Conservation (phyloP, 2,329 filamentous ascomycete species). For the Aspergillus ochraceus region DNA sequence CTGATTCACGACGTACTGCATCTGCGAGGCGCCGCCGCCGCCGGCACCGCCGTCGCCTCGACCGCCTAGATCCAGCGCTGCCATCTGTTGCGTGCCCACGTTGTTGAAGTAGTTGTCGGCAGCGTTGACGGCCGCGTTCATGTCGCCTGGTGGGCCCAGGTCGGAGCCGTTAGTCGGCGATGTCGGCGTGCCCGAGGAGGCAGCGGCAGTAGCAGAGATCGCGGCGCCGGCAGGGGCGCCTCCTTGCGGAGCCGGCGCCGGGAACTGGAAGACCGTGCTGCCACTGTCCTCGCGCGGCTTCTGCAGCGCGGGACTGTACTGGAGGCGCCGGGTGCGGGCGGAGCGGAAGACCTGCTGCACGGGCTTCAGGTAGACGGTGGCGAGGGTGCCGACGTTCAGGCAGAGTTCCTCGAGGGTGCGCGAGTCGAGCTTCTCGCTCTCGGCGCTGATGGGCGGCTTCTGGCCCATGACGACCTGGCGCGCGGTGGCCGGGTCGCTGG, state of each 20-base stretch:
- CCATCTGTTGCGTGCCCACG: conserved; percentile 72
- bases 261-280: conserved; percentile 30
- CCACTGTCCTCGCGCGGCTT: conserved; percentile 54
- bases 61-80: conserved; percentile 66
- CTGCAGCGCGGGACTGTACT: conserved; percentile 84
- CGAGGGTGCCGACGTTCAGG: conserved; percentile 90
- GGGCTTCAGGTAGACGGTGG: conserved; percentile 96
- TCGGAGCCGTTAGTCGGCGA: conserved; percentile 27
- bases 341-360: conserved; percentile 95
- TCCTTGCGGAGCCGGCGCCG: conserved; percentile 29
- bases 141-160: conserved; percentile 46
- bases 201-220: conserved; percentile 33
- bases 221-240: conserved; percentile 25
- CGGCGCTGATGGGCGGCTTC: conserved; percentile 93
- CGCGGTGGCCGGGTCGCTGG: conserved; percentile 83
- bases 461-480: conserved; percentile 94
- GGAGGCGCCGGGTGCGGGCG: conserved; percentile 75
- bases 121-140: conserved; percentile 73
- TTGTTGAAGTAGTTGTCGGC: conserved; percentile 88
- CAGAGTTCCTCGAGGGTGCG: conserved; percentile 95
- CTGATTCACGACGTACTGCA: conserved; percentile 72
- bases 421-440: conserved; percentile 90
- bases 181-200: conserved; percentile 29
- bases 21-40: conserved; percentile 52
- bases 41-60: conserved; percentile 66